Conservation (phyloP, 306 rosid genomes). For the Acmispon strigosus region DNA sequence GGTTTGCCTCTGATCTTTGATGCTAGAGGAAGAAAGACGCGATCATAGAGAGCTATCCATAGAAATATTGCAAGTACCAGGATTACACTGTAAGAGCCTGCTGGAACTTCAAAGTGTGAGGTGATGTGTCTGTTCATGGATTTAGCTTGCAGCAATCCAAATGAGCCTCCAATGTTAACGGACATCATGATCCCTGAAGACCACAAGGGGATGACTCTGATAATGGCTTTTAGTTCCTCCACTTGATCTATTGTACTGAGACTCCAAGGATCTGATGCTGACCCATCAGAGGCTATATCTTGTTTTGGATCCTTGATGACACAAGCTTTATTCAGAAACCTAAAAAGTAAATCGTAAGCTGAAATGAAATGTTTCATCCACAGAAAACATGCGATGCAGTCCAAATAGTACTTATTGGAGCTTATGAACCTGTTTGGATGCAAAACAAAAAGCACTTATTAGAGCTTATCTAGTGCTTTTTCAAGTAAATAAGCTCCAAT, state of each 20-base stretch:
- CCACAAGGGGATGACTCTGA: conserved; percentile 66
- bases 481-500: no score
- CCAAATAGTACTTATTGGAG: no score
- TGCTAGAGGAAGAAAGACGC: conserved; percentile 46
- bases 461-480: no score
- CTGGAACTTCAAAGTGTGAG: conserved; percentile 48
- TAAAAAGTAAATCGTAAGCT: background rate
- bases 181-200: conserved; percentile 59
- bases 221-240: conserved; percentile 59
- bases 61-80: conserved; percentile 22
- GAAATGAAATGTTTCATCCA: background rate
- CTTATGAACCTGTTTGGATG: no score
- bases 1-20: conserved; percentile 53
- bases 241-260: conserved; percentile 61
- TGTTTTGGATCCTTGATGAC: conserved; percentile 35
- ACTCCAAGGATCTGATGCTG: conserved; percentile 53
- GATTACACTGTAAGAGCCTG: conserved; percentile 47
- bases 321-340: conserved; percentile 66
- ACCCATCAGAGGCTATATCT: conserved; percentile 45
- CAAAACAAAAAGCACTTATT: no score
- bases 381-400: no score
- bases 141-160: conserved; percentile 58
- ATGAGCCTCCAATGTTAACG: conserved; percentile 39
- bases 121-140: conserved; percentile 53
- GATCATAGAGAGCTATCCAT: conserved; percentile 56